These are phyloP conservation scores for Salix dunnii DNA, from an alignment of 345 rosid genomes.

Conservation along the genomic window DNA sequence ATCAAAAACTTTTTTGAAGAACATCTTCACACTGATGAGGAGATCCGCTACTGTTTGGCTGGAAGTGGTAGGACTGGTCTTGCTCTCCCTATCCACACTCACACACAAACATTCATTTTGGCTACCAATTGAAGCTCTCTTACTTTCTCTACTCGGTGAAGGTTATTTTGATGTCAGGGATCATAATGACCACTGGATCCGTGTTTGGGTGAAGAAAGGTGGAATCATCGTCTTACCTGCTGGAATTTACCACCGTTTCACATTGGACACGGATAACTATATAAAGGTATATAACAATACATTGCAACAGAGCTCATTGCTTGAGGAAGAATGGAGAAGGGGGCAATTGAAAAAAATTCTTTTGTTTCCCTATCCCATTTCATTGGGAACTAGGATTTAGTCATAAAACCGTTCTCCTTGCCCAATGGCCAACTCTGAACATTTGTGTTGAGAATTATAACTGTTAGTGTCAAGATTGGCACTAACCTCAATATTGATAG, in stretches of 20 bases:
- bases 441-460: background rate
- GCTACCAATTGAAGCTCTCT: background rate
- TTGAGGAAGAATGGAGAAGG: background rate
- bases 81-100: too few relatives aligned
- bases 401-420: background rate
- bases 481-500: background rate
- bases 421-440: background rate
- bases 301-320: background rate
- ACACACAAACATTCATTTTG: background rate
- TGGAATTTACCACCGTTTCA: slow-evolving; percentile 84
- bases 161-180: slow-evolving; percentile 93
- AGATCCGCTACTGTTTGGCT: slow-evolving; percentile 83
- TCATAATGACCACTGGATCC: slow-evolving; percentile 63
- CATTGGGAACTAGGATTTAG: background rate
- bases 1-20: slow-evolving; percentile 86
- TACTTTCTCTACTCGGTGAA: slow-evolving; percentile 21
- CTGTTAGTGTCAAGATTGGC: background rate
- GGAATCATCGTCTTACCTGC: slow-evolving; percentile 86
- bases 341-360: background rate
- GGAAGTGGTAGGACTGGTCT: slow-evolving; percentile 65
- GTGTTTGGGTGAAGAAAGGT: slow-evolving; percentile 85
- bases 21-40: slow-evolving; percentile 96
- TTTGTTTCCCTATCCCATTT: background rate
- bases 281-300: slow-evolving; percentile 47
- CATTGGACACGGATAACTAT: slow-evolving; percentile 66